Evolutionary conservation across 2,329 filamentous ascomycete species (phyloP).

Genomic region (Neofusicoccum laricinum): DNA sequence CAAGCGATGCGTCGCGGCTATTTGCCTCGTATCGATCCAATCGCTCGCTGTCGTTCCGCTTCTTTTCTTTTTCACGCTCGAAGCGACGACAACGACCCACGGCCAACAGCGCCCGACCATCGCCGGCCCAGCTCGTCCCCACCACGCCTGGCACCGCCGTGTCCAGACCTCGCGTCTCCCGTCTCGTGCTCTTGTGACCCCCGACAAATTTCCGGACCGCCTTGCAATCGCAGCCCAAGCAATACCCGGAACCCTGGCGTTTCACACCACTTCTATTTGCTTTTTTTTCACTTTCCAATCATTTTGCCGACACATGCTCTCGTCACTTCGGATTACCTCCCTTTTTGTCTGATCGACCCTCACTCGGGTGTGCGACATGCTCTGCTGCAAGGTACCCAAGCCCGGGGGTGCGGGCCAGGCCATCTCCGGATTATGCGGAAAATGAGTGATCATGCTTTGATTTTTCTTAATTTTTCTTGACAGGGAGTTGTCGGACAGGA

Average conservation of each 20-base stretch:
- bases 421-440: neutral
- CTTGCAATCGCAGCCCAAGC: neutral
- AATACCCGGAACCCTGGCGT: neutral
- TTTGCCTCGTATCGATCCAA: constrained; percentile 1
- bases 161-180: neutral
- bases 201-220: neutral
- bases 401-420: neutral
- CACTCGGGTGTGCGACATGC: neutral
- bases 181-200: neutral
- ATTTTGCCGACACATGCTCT: neutral
- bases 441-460: neutral
- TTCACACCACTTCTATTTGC: neutral
- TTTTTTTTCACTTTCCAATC: neutral
- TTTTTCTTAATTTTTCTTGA: neutral
- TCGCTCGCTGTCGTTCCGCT: neutral
- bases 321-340: neutral
- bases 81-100: too few relatives aligned
- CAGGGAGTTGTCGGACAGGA: neutral
- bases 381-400: neutral
- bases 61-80: neutral
- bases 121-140: neutral
- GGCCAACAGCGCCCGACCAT: neutral
- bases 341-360: neutral
- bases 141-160: neutral
- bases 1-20: neutral